Percentiles rank a stretch among this genome's conserved stretches.
phyloP scores from a whole-genome alignment of 2,329 filamentous ascomycete genomes.

The Massarina eburnea region DNA sequence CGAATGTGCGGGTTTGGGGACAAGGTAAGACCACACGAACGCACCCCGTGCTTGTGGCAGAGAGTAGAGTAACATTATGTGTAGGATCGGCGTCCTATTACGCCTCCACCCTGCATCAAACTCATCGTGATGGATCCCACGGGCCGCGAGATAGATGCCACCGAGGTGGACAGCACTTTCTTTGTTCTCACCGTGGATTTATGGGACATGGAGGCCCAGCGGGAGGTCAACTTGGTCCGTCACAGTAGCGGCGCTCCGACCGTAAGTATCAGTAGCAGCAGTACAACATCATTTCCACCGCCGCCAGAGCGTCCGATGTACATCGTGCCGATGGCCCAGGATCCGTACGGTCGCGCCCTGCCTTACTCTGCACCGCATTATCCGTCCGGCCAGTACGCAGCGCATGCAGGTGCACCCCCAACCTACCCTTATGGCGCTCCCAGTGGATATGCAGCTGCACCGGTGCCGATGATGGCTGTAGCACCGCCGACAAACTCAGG shows the following conservation, averaged over 20 bases:
- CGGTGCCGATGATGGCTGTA: constrained; percentile 16
- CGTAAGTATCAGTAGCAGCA: constrained; percentile 75
- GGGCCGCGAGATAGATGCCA: constrained; percentile 79
- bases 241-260: constrained; percentile 65
- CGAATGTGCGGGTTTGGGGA: constrained; percentile 99
- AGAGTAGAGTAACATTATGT: neutral
- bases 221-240: constrained; percentile 69
- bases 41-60: neutral
- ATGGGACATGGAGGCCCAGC: constrained; percentile 62
- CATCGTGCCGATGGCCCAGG: constrained; percentile 26
- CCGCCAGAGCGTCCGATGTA: constrained; percentile 43
- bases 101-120: constrained; percentile 87
- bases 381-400: constrained; percentile 21
- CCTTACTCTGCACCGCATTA: neutral
- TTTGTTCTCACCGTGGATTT: constrained; percentile 71
- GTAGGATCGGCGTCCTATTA: constrained; percentile 92
- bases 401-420: constrained; percentile 12
- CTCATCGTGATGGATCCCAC: constrained; percentile 76
- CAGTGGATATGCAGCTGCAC: constrained; percentile 2
- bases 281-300: constrained; percentile 73
- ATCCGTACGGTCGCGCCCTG: constrained; percentile 44
- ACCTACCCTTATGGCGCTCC: constrained; percentile 6
- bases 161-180: constrained; percentile 68
- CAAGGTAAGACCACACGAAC: constrained; percentile 63
- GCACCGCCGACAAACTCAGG: constrained; percentile 50